Conservation (phyloP, 1,284 basidiomycete genomes). For the Ceratobasidium sp. region DNA sequence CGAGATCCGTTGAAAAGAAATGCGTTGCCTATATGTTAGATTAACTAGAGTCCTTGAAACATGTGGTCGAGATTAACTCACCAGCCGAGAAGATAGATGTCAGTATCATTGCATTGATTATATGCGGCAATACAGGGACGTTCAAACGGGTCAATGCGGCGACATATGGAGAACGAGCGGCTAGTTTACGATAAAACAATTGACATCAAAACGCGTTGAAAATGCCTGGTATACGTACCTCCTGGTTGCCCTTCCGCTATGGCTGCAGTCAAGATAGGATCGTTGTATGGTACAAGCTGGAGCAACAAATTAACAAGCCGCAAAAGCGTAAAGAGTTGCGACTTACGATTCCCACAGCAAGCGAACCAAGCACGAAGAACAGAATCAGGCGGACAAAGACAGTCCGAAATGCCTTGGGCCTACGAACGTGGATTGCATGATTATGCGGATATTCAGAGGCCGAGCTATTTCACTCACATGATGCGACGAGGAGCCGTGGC, state of each 20-base stretch:
- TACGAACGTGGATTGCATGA: not conserved
- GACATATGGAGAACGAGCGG: constrained; percentile 37
- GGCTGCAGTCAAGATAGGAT: constrained; percentile 22
- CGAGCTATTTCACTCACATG: constrained; percentile 11
- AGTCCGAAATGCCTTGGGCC: constrained; percentile 35
- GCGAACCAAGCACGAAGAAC: constrained; percentile 39
- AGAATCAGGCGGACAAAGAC: constrained; percentile 30
- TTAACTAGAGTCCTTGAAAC: not conserved
- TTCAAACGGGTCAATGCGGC: constrained; percentile 30
- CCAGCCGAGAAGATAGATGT: constrained; percentile 36
- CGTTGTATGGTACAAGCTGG: constrained; percentile 36
- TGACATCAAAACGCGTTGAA: not conserved
- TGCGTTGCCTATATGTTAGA: constrained; percentile 41
- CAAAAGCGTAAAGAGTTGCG: not conserved
- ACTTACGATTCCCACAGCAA: constrained; percentile 37
- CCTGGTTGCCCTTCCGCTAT: constrained; percentile 29
- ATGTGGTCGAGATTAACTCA: not conserved
- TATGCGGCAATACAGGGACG: constrained; percentile 38
- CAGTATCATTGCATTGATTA: constrained; percentile 37
- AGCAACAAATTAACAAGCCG: not conserved
- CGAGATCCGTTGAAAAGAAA: constrained; percentile 47
- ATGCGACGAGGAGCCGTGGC: constrained; percentile 34
- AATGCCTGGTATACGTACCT: constrained; percentile 2
- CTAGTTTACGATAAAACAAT: not conserved
- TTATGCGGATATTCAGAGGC: not conserved